Evolutionary conservation across 495 filamentous ascomycete genomes (phyloP), one percentile per base, ranked within the genome.

Genomic region (Lasiosphaeriaceae sp.): DNA sequence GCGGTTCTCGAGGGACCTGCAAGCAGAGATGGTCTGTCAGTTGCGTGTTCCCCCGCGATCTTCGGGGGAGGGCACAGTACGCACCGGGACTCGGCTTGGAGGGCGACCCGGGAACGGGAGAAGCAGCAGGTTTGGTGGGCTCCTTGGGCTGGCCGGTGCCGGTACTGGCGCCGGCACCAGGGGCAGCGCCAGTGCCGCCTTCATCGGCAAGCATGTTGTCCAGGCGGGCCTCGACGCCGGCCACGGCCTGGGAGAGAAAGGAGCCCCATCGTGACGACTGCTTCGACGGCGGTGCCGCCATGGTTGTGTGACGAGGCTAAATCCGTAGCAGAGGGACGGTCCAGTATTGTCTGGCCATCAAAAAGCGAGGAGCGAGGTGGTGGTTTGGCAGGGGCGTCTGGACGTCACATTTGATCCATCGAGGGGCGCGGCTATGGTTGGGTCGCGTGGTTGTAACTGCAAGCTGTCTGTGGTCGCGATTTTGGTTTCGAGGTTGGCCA

Each of bases 231-330:
- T 99, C 94, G 47, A 99, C 88, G 39, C 91, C 90, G 24, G 92
- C 91, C 50, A 97, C 90, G 52, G 93, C 92, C 69, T 96, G 90
- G 57, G 89, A 88, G 47, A 99, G 78, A 65, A 98, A 89, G 26
- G 86, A 89, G 21, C 92, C 90, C 87, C 87, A 90, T 84, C 86
- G 73, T 54, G 81, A 71, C 29, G 50, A 44, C 58, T 60, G 35
- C 61, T 78, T 79, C 43, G 53, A 50, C 21, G 64, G 57, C 45
- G 26, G 26, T 31, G 60, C 58, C 46, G 69, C 58, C 67, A 71
- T 71, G 52, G 56, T 50, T 49, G 29, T 12, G 24, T 29, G 47
- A 49, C 41, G 22, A 26, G 45, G 39, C 47, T 44, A n/a, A 9
- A 48, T 48, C 11, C 29, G 26, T 31, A 14, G n/a, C 44, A 54